A percentile compares a stretch with the other conserved stretches of the same genome.
Conservation (phyloP, 306 rosid genomes). For the Castanospermum australe region DNA sequence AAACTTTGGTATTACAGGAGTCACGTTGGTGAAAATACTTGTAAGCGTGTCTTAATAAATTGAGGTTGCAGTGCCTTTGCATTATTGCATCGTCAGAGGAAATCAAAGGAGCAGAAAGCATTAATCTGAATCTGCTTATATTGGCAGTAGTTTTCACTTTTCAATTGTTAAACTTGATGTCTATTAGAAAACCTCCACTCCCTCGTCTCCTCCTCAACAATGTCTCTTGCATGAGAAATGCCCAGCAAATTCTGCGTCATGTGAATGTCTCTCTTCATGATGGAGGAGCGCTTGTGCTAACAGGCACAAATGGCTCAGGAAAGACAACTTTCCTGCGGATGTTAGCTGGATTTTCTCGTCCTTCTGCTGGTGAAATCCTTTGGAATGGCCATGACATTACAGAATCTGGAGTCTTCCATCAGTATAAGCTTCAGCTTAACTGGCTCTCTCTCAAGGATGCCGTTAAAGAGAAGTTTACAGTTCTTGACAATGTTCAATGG, state of each 20-base stretch:
- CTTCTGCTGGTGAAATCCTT: conserved; percentile 80
- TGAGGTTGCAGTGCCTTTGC: not conserved
- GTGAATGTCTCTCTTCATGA: conserved; percentile 78
- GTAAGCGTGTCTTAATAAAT: too few species aligned
- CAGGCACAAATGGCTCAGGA: conserved; percentile 88
- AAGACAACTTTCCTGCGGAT: conserved; percentile 82
- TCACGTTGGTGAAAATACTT: not conserved
- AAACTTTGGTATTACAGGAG: not conserved
- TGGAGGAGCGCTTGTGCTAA: conserved; percentile 73
- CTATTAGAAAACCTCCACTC: conserved; percentile 49
- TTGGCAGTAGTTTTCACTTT: conserved; percentile 15
- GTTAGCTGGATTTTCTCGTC: conserved; percentile 89
- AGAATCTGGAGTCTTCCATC: conserved; percentile 73
- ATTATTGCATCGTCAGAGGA: not conserved
- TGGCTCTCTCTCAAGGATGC: conserved; percentile 89
- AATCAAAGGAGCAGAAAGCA: conserved; percentile 11
- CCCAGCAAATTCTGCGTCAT: conserved; percentile 72
- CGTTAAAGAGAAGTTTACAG: conserved; percentile 50
- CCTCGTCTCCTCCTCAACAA: conserved; percentile 81
- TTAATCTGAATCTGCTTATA: not conserved
- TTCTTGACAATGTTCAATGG: conserved; percentile 69
- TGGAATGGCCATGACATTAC: conserved; percentile 88
- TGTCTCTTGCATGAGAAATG: conserved; percentile 92
- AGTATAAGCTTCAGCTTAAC: conserved; percentile 87
- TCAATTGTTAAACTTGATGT: conserved; percentile 46